phyloP scores from a whole-genome alignment of 2,329 filamentous ascomycete genomes.

The Drechmeria coniospora region DNA sequence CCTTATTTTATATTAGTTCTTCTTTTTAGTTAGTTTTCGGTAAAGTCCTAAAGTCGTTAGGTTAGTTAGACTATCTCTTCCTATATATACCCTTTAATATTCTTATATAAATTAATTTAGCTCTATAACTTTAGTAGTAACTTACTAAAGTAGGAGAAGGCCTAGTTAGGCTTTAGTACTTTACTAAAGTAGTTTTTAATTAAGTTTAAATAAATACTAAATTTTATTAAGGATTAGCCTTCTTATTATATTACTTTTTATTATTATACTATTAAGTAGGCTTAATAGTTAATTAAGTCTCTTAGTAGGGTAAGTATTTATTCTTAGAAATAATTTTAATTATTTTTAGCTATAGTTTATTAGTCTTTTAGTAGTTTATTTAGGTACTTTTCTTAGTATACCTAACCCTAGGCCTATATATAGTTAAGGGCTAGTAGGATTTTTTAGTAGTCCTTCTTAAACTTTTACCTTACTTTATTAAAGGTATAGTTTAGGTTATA shows the following conservation, averaged over 20 bases:
- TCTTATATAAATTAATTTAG: background rate
- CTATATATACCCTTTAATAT: too few species aligned
- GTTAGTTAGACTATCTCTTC: background rate
- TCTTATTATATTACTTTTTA: too few species aligned
- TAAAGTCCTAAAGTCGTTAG: background rate
- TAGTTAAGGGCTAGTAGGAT: background rate
- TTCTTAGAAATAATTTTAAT: background rate
- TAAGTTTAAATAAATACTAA: too few species aligned
- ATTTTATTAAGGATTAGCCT: too few species aligned
- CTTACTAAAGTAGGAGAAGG: background rate
- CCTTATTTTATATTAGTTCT: too few species aligned
- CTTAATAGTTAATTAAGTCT: too few species aligned
- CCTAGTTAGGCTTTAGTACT: background rate
- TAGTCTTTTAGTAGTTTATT: background rate
- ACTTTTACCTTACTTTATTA: background rate
- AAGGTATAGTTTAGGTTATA: background rate
- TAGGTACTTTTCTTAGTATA: background rate
- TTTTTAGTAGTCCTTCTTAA: background rate
- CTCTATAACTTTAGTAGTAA: background rate
- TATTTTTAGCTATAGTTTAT: background rate
- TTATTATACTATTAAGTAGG: too few species aligned
- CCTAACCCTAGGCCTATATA: constrained; percentile 1
- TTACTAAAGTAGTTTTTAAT: background rate
- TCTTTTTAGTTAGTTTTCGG: too few species aligned
- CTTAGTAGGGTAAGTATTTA: background rate